Conservation (phyloP, 139 green algal genomes). For the Tetradesmus obliquus region DNA sequence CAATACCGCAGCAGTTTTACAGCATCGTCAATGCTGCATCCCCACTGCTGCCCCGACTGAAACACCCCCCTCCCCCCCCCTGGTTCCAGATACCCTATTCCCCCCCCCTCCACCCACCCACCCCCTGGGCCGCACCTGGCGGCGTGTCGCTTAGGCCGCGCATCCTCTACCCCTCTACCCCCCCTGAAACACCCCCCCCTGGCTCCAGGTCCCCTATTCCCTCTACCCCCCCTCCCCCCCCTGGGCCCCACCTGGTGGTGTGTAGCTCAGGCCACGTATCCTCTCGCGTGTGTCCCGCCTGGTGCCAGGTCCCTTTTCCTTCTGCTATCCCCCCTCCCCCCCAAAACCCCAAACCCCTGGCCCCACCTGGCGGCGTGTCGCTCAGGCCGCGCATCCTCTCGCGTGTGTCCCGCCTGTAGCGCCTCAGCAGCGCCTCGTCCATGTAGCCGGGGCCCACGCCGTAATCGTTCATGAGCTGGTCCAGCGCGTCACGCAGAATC, state of each 20-base stretch:
- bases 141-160: too few species aligned
- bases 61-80: too few species aligned
- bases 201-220: too few species aligned
- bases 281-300: neutral
- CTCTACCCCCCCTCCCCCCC: too few species aligned
- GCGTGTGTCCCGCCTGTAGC: neutral
- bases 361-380: neutral
- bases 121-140: too few species aligned
- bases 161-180: too few species aligned
- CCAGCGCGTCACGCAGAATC: neutral
- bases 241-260: neutral
- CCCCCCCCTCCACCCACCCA: too few species aligned
- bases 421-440: neutral
- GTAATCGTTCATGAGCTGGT: slow-evolving; percentile 5
- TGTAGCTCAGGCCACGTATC: neutral
- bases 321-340: neutral
- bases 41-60: too few species aligned
- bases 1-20: neutral
- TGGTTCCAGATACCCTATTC: too few species aligned
- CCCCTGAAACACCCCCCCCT: too few species aligned
- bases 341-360: neutral
- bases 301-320: neutral
- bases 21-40: neutral
- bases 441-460: slow-evolving; percentile 6
- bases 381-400: neutral